Percentiles rank a stretch among this genome's conserved stretches.
phyloP scores from a whole-genome alignment of 2,329 filamentous ascomycete species.

The Neobulgaria alba region DNA sequence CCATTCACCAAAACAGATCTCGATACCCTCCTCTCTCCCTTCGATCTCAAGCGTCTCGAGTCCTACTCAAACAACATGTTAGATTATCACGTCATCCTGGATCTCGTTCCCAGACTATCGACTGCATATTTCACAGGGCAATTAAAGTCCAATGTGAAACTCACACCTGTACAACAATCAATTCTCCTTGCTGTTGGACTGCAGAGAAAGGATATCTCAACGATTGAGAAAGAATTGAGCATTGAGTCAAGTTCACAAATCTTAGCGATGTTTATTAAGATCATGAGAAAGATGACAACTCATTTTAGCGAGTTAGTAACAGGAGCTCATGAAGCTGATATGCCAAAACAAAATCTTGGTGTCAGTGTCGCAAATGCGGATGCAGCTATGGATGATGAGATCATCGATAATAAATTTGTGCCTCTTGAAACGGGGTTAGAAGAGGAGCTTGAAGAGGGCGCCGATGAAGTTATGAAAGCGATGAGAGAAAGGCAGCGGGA shows the following conservation, averaged over 20 bases:
- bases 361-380: conserved; percentile 51
- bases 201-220: conserved; percentile 80
- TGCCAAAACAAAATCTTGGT: conserved; percentile 52
- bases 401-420: conserved; percentile 55
- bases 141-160: conserved; percentile 55
- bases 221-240: conserved; percentile 68
- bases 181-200: conserved; percentile 86
- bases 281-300: conserved; percentile 75
- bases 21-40: conserved; percentile 73
- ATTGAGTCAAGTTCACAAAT: conserved; percentile 64
- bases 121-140: conserved; percentile 77
- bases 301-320: conserved; percentile 71
- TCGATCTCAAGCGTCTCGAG: conserved; percentile 89
- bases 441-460: conserved; percentile 78
- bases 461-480: conserved; percentile 62
- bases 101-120: conserved; percentile 78
- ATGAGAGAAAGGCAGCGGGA: conserved; percentile 75
- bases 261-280: conserved; percentile 95
- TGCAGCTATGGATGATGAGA: conserved; percentile 61
- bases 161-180: conserved; percentile 76
- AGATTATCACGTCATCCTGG: conserved; percentile 94
- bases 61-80: conserved; percentile 95
- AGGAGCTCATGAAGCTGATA: conserved; percentile 58
- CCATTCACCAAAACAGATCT: conserved; percentile 67
- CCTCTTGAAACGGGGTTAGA: conserved; percentile 65